Percentiles rank a stretch among this genome's conserved stretches.
Conservation (phyloP, 2,329 filamentous ascomycete genomes). For the Curvularia hawaiiensis region DNA sequence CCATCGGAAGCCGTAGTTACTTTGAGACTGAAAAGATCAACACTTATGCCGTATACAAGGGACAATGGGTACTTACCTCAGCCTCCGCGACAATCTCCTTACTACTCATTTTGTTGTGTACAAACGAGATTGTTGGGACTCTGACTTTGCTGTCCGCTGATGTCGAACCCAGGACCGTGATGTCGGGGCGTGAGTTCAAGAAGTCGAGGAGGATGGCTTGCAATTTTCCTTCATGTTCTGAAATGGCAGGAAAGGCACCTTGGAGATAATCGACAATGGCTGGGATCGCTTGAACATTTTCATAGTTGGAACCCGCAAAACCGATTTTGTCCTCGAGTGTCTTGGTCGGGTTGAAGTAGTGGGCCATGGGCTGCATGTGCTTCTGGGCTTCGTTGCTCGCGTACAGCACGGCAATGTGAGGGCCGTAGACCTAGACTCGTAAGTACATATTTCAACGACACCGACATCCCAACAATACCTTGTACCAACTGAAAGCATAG, state of each 20-base stretch:
- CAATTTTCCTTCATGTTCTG: slow-evolving; percentile 64
- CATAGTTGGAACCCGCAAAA: slow-evolving; percentile 72
- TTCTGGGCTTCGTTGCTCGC: slow-evolving; percentile 62
- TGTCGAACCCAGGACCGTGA: slow-evolving; percentile 65
- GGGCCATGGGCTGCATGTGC: slow-evolving; percentile 62
- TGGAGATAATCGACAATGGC: slow-evolving; percentile 66
- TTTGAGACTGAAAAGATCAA: slow-evolving; percentile 34
- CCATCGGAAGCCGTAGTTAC: slow-evolving; percentile 67
- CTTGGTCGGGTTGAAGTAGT: slow-evolving; percentile 68
- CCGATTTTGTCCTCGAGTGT: slow-evolving; percentile 71
- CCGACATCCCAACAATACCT: slow-evolving; percentile 47
- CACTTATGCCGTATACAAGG: too few relatives aligned
- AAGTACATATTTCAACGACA: not conserved
- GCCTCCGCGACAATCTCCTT: slow-evolving; percentile 65
- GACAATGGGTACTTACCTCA: slow-evolving; percentile 46
- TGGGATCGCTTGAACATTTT: slow-evolving; percentile 68
- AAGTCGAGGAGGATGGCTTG: slow-evolving; percentile 66
- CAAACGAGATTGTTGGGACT: slow-evolving; percentile 71
- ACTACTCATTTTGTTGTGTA: slow-evolving; percentile 62
- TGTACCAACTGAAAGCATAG: slow-evolving; percentile 83
- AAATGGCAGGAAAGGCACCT: slow-evolving; percentile 51
- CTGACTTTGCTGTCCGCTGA: slow-evolving; percentile 55
- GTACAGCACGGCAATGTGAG: slow-evolving; percentile 75
- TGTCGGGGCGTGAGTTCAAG: slow-evolving; percentile 57
- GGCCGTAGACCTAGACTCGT: slow-evolving; percentile 66